Percentiles rank a stretch among this genome's conserved stretches.
phyloP scores from a whole-genome alignment of 345 rosid genomes.

The Populus simonii region DNA sequence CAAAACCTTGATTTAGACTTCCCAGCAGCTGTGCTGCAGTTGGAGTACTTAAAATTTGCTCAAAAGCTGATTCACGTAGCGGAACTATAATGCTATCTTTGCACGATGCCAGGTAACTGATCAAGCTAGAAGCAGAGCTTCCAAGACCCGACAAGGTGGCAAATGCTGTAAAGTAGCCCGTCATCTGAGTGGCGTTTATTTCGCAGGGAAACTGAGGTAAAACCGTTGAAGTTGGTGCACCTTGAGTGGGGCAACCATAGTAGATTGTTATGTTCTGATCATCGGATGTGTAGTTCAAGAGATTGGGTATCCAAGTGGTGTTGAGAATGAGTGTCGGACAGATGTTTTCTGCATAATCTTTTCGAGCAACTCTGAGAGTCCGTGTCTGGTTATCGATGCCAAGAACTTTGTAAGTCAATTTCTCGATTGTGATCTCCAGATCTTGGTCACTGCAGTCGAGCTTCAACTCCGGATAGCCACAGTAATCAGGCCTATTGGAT shows the following conservation, averaged over 20 bases:
- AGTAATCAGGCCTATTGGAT: slow-evolving; percentile 1
- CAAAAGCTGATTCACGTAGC: neutral
- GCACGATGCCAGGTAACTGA: neutral
- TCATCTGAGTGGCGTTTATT: neutral
- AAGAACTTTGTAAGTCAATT: slow-evolving; percentile 26
- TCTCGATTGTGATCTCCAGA: slow-evolving; percentile 18
- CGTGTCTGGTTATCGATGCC: too few relatives aligned
- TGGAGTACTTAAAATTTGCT: rapidly evolving
- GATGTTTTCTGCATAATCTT: slow-evolving; percentile 3
- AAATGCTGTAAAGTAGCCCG: slow-evolving; percentile 9
- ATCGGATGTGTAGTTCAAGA: neutral
- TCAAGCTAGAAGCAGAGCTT: rapidly evolving
- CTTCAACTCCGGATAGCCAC: slow-evolving; percentile 25
- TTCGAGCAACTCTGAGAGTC: slow-evolving; percentile 19
- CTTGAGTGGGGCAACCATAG: slow-evolving; percentile 14
- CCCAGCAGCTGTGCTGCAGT: neutral
- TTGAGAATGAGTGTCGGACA: slow-evolving; percentile 16
- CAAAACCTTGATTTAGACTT: slow-evolving; percentile 24
- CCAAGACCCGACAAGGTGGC: neutral
- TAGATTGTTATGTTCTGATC: slow-evolving; percentile 14
- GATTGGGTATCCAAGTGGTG: neutral
- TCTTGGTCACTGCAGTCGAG: slow-evolving; percentile 17
- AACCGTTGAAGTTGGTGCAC: rapidly evolving
- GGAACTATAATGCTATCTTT: slow-evolving; percentile 7
- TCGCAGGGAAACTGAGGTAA: too few relatives aligned